Base-by-base conservation (phyloP, 495 filamentous ascomycete genomes). In the Extremus antarcticus region DNA sequence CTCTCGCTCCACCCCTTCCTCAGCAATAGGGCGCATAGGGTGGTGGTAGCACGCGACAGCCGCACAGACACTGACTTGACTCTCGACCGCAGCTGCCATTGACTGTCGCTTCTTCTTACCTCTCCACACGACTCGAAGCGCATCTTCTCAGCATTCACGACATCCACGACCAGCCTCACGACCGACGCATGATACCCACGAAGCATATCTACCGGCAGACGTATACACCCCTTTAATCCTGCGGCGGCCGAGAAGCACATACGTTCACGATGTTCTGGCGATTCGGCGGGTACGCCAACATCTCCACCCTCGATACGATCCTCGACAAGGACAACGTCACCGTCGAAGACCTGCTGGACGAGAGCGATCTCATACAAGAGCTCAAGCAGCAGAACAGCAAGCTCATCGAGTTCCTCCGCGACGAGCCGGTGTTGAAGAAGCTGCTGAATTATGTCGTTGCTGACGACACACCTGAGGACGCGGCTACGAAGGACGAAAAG, bases 331-430 rank as follows among this genome's bases (percentile, higher is more conserved):
- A 87, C 59, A 85, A 95, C 71, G 87, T 95, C 65, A 87, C 85
- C 43, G 84, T 97, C 50, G 92, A 99, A 68, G 92, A 99, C 66
- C 76, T 99, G 46, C 79, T 99, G 57, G 89, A 97, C 67, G 92
- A 97, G 76, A 83, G 86, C 61, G 94, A 97, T 70, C 72, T 96
- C 55, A 90, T 96, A 61, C 90, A 96, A 69, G 92, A 99, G 73
- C 77, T 99, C 50, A 99, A 96, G 73, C 86, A 94, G 68, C 90
- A 95, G 70, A 97, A 99, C 71, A 83, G 88, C 38, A 96, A 97
- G 76, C 85, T 99, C 56, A 88, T 97, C 68, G 94, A 97, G 72
- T 96, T 87, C 66, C 76, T 97, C 54, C 82, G 92, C 53, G 88
- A 95, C 60, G 85, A 91, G 54, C 78, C 84, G 68, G 83, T 95